Evolutionary conservation across 2,329 filamentous ascomycete species (phyloP).

Genomic region (Hypomyces perniciosus): DNA sequence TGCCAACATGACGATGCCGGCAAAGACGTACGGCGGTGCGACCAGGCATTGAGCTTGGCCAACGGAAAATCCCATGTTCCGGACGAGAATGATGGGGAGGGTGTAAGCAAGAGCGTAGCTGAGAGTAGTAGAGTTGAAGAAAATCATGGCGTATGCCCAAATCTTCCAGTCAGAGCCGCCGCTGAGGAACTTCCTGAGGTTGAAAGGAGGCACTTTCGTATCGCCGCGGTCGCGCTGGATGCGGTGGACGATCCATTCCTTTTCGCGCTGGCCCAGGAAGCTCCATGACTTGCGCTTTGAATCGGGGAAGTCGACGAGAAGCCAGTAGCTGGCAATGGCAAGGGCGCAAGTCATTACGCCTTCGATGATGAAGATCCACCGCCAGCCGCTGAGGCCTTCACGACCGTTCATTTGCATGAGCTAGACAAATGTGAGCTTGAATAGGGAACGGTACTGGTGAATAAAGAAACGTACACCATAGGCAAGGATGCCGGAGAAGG

Average conservation of each 20-base stretch:
- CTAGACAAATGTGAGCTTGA: constrained; percentile 19
- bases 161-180: constrained; percentile 49
- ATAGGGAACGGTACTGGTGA: constrained; percentile 16
- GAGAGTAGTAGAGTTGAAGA: constrained; percentile 63
- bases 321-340: constrained; percentile 45
- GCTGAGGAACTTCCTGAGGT: constrained; percentile 39
- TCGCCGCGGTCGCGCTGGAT: constrained; percentile 56
- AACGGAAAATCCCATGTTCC: constrained; percentile 57
- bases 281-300: constrained; percentile 43
- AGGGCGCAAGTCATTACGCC: constrained; percentile 50
- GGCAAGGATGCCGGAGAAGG: constrained; percentile 62
- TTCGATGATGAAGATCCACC: constrained; percentile 60
- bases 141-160: constrained; percentile 57
- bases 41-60: constrained; percentile 63
- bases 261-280: constrained; percentile 48
- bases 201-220: constrained; percentile 47
- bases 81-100: constrained; percentile 64
- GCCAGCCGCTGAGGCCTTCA: constrained; percentile 52
- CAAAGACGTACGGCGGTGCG: constrained; percentile 62
- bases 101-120: constrained; percentile 75
- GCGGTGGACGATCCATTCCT: constrained; percentile 45
- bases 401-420: constrained; percentile 59
- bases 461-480: constrained; percentile 49
- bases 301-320: constrained; percentile 61
- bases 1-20: constrained; percentile 55